Base-by-base conservation (phyloP, 495 filamentous ascomycete species). In the Talaromyces borbonicus region DNA sequence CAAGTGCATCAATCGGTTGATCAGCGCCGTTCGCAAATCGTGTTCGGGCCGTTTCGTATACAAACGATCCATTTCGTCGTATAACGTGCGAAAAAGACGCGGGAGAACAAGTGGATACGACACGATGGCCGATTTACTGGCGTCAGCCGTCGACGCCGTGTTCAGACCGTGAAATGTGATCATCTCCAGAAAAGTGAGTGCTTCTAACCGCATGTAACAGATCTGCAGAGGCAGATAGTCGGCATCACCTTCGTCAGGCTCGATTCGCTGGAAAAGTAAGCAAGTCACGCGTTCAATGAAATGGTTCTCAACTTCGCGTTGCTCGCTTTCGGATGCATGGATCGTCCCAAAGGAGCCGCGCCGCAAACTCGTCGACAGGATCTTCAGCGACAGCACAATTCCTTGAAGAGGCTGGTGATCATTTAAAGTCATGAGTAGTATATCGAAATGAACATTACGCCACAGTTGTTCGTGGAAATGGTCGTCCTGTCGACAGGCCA, bases 381-480 rank as follows among this genome's bases (percentile, higher is more conserved):
- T 62, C 12, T 68, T 67, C 15, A 83, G 55, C 45, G 73, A 75
- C 6, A 76, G 56, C n/a, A 66, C 63, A 37, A 85, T 75, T 32
- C 83, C 74, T 1, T 62, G 49, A n/a, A 83, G 56, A 1, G 72
- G 83, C 35, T 80, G 77, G 25, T 66, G 66, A 27, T 66, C 60
- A 43, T 75, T 74, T 16, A 86, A 62, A 65, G 83, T 76, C 57
- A 83, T 71, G 14, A 85, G 55, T 14, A 80, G 67, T 57, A 84
- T 84, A 16, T 80, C 77, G 42, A 74, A 72, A 12, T 78, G 69
- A 33, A 84, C 72, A 20, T 60, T 52, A 37, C 64, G 63, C 83
- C 83, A 87, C 53, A 85, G 80, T 16, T 52, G 53, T 6, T 68
- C 58, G 5, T 75, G 57, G 4, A 65, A 65, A 15, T 58, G 56